A percentile compares a stretch with the other conserved stretches of the same genome.
Conservation (phyloP, 2,329 filamentous ascomycete genomes). For the Talaromyces sp. region DNA sequence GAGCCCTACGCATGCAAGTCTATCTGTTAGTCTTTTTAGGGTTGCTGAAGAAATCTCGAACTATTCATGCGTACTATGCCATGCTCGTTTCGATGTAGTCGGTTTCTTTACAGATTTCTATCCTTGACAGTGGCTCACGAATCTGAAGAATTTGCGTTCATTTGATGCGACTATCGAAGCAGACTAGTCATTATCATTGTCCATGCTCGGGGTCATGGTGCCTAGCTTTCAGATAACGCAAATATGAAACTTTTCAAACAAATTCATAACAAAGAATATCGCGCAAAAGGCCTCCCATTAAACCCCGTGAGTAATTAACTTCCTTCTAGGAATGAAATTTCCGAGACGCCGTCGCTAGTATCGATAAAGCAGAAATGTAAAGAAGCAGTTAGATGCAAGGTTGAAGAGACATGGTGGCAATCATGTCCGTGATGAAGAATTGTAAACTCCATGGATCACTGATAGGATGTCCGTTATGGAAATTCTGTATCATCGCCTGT, state of each 20-base stretch:
- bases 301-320: not conserved
- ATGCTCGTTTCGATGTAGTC: not conserved
- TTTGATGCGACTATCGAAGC: not conserved
- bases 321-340: not conserved
- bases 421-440: not conserved
- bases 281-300: not conserved
- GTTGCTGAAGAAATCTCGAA: not conserved
- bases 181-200: not conserved
- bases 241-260: not conserved
- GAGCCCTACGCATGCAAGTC: not conserved
- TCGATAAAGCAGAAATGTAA: not conserved
- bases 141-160: not conserved
- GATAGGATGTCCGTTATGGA: not conserved
- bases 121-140: not conserved
- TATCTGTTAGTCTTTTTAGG: not conserved
- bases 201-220: not conserved
- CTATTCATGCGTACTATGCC: not conserved
- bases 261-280: not conserved
- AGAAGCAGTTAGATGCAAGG: not conserved
- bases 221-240: not conserved
- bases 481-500: not conserved
- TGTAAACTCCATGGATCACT: not conserved
- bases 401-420: not conserved
- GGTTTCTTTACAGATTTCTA: not conserved
- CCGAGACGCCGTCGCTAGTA: constrained; percentile 13